Conservation (phyloP, 2,329 filamentous ascomycete species). For the Sarocladium brachiariae region DNA sequence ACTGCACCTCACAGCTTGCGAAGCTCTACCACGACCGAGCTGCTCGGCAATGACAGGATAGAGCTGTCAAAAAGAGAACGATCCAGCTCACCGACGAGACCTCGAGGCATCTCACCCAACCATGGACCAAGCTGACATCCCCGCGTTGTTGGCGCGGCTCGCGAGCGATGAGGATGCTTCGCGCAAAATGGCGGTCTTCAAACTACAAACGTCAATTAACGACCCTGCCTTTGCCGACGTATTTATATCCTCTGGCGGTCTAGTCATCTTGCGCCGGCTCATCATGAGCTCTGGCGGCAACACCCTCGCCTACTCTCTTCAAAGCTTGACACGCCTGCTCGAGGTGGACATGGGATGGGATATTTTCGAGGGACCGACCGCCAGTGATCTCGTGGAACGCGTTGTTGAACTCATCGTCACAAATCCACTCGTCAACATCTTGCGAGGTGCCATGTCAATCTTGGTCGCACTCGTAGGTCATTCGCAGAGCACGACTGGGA, state of each 20-base stretch:
- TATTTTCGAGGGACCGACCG: conserved; percentile 57
- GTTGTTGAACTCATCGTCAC: conserved; percentile 90
- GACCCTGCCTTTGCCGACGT: conserved; percentile 95
- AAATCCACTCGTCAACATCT: conserved; percentile 93
- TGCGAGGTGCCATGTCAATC: conserved; percentile 94
- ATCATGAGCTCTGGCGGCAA: conserved; percentile 85
- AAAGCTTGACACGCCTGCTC: conserved; percentile 77
- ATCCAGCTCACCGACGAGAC: background rate
- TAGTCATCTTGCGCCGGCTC: conserved; percentile 72
- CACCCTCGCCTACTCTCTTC: conserved; percentile 89
- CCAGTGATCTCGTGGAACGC: conserved; percentile 62
- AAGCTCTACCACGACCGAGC: background rate
- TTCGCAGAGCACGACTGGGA: conserved; percentile 47
- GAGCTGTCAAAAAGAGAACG: background rate
- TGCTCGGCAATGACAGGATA: background rate
- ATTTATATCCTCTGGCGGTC: conserved; percentile 84
- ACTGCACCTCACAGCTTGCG: background rate
- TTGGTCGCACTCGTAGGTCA: conserved; percentile 88
- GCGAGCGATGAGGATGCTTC: conserved; percentile 76
- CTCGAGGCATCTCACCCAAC: conserved; percentile 11
- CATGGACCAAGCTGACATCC: conserved; percentile 63
- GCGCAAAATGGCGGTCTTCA: conserved; percentile 98
- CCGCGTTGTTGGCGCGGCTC: conserved; percentile 56
- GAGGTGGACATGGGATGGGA: conserved; percentile 99
- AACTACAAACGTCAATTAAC: conserved; percentile 89